Base-by-base conservation (phyloP, 345 rosid genomes). In the Linum trigynum region DNA sequence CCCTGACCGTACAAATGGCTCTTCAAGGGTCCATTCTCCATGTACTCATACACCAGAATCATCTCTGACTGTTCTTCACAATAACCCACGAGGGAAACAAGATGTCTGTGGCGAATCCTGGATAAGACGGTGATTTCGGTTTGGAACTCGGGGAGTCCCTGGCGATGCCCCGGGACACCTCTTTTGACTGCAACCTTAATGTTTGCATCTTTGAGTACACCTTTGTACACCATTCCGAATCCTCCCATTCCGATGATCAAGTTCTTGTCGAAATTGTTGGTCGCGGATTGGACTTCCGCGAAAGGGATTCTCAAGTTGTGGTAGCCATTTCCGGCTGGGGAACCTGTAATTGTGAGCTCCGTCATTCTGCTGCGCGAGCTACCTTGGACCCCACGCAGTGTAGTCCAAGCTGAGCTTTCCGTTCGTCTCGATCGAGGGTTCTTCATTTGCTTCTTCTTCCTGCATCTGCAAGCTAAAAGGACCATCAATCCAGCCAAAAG, bases 41-140 rank as follows among this genome's bases (percentile, higher is more conserved):
- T 86, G 73, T 88, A 92, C 78, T 92, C 98, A 8, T 92, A 92
- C 55, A 90, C 94, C 23, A 92, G 75, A 65, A 92, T 83, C 98
- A 90, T 92, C 57, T 92, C 98, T 5, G 97, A 86, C 63, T 87
- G 92, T 73, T 92, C 98, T 72, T 92, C 97, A 55, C 98, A 92
- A 62, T 81, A 92, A 9, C 98, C 97, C 48, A 92, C 84, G 16
- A 92, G 88, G 0, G 98, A 87, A 68, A 92, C 98, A 15, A 92
- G 96, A 81, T 92, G 98, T 9, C 84, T 81, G 78, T 90, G 97
- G 50, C 96, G 94, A 59, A 92, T 92, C 78, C 80, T 87, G 2
- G 98, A 90, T 62, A 90, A 71, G 66, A 89, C 75, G 10, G 84
- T 75, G 75, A 92, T 90, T 78, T 92, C 98, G 0, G 91, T 81